A percentile compares a stretch with the other conserved stretches of the same genome.
These are phyloP conservation scores for Chrysosporium queenslandicum DNA, from an alignment of 2,329 filamentous ascomycete species.

Conservation along the genomic window DNA sequence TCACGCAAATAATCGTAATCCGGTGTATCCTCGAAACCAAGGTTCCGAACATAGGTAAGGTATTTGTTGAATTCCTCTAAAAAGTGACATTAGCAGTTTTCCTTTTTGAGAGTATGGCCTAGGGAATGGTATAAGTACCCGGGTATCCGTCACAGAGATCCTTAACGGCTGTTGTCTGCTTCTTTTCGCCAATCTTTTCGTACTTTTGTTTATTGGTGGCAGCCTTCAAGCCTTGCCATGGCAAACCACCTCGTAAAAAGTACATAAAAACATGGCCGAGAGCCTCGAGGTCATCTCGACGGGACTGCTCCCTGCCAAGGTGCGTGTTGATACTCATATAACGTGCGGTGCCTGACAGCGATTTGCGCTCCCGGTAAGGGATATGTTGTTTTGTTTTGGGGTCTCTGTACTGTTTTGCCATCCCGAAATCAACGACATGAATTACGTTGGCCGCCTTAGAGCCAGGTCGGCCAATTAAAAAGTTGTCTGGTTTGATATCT, in stretches of 20 bases:
- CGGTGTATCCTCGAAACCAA: slow-evolving; percentile 95
- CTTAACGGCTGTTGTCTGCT: slow-evolving; percentile 94
- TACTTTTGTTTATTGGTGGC: slow-evolving; percentile 90
- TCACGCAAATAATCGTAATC: slow-evolving; percentile 97
- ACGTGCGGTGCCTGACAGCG: slow-evolving; percentile 85
- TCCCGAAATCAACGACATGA: slow-evolving; percentile 96
- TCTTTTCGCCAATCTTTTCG: slow-evolving; percentile 99
- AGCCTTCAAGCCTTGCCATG: slow-evolving; percentile 59
- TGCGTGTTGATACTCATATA: slow-evolving; percentile 99
- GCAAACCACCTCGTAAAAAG: slow-evolving; percentile 55
- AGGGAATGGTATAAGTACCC: slow-evolving; percentile 35
- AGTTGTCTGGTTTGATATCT: slow-evolving; percentile 99
- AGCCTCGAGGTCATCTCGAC: slow-evolving; percentile 90
- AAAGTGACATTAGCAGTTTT: slow-evolving; percentile 24
- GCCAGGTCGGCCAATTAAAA: slow-evolving; percentile 83
- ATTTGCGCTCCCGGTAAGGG: slow-evolving; percentile 93
- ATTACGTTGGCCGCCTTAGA: slow-evolving; percentile 97
- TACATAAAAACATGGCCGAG: slow-evolving; percentile 62
- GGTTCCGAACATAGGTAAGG: slow-evolving; percentile 89
- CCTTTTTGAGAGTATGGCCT: not conserved
- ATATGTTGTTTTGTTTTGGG: slow-evolving; percentile 99
- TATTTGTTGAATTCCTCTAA: slow-evolving; percentile 94
- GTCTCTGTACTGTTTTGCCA: slow-evolving; percentile 98
- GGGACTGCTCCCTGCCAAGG: slow-evolving; percentile 87
- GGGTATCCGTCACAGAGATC: slow-evolving; percentile 94